These are phyloP conservation scores for Ceratorhiza oryzae-sativae DNA, from an alignment of 1,284 basidiomycete species.

Conservation along the genomic window DNA sequence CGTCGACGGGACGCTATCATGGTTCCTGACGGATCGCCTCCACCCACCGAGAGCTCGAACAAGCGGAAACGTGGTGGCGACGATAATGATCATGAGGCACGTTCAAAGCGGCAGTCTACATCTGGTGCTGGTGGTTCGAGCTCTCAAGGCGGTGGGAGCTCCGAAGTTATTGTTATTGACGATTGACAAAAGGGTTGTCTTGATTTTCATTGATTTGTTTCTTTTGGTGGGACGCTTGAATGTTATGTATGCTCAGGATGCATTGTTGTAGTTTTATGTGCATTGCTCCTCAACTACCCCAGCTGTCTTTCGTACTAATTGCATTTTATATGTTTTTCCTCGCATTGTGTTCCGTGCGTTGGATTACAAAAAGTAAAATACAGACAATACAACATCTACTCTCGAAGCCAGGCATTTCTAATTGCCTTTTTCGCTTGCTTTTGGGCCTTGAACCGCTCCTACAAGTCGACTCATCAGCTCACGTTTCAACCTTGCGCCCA, in stretches of 20 bases:
- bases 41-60: slow-evolving; percentile 50
- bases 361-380: slow-evolving; percentile 47
- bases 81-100: slow-evolving; percentile 27
- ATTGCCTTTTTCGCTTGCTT: slow-evolving; percentile 83
- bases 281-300: neutral
- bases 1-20: slow-evolving; percentile 48
- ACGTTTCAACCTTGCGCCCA: slow-evolving; percentile 1
- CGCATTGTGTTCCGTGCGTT: neutral
- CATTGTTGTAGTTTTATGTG: slow-evolving; percentile 27
- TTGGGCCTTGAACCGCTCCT: slow-evolving; percentile 90
- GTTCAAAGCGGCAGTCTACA: slow-evolving; percentile 43
- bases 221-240: slow-evolving; percentile 6
- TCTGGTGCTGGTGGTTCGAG: slow-evolving; percentile 41
- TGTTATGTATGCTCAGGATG: slow-evolving; percentile 7
- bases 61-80: slow-evolving; percentile 49
- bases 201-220: neutral
- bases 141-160: slow-evolving; percentile 37
- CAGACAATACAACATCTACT: slow-evolving; percentile 47
- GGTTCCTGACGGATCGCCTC: slow-evolving; percentile 60
- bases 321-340: neutral
- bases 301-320: slow-evolving; percentile 13
- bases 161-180: slow-evolving; percentile 56
- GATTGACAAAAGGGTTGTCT: slow-evolving; percentile 46
- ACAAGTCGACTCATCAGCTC: slow-evolving; percentile 39
- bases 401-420: slow-evolving; percentile 88